Evolutionary conservation across 345 rosid genomes (phyloP), one percentile per base, ranked within the genome.

Genomic region (Geranium brycei): DNA sequence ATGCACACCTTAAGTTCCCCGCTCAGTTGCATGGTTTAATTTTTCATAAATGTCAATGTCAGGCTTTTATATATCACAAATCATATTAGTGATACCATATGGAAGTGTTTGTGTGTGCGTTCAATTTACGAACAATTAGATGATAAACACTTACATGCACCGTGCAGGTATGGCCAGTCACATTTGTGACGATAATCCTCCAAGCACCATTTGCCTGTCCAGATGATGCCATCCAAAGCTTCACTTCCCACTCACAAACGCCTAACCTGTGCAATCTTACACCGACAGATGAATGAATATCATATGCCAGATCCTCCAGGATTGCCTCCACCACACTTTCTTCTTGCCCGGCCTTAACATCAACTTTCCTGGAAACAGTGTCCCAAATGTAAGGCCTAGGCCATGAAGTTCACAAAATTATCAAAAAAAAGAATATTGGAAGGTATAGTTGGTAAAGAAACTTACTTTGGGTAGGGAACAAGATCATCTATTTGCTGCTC

Each of bases 161-260:
- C 59, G 82, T 79, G 80, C 92, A 91, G 56, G 99, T 95, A 72
- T 92, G 97, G 61, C 99, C 97, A 60, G 96, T 87, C 72, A 91
- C 85, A 67, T 95, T 95, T 53, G 95, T 81, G 62, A 87, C 91
- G 4, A 84, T 81, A 60, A 95, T 77, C 82, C 99, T 88, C 97
- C 99, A 95, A 67, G 97, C 95, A 57, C 99, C 97, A 74, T 85
- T 88, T 62, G 93, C 92, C 69, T 75, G 78, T 65, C 97, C 97
- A 60, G 83, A 76, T 69, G 93, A 81, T 53, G 77, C 74, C 72
- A 95, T 85, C 97, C 99, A 88, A 67, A 95, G 82, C 83, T 90
- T 87, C 78, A 91, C 91, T 82, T 95, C 99, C 99, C 99, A 91
- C 80, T 91, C 95, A 47, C 88, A 86, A 64, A 91, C 97, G 74